A percentile compares a stretch with the other conserved stretches of the same genome.
phyloP scores from a whole-genome alignment of 2,329 filamentous ascomycete genomes.

The Cladosporium oxysporum region DNA sequence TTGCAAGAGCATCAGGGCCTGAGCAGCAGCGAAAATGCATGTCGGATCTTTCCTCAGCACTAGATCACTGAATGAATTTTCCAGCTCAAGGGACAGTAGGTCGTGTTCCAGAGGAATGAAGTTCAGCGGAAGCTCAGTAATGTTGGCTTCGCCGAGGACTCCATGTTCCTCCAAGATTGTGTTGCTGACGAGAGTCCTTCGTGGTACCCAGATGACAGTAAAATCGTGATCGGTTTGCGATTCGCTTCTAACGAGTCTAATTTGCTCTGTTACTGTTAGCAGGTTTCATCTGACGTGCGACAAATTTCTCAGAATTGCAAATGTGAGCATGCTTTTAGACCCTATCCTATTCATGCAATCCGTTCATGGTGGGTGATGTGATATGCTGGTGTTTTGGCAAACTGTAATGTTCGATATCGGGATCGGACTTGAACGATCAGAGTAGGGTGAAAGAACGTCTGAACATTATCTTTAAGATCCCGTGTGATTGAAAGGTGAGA shows the following conservation, averaged over 20 bases:
- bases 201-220: slow-evolving; percentile 92
- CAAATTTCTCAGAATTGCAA: neutral
- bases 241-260: slow-evolving; percentile 84
- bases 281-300: neutral
- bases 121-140: slow-evolving; percentile 81
- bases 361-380: slow-evolving; percentile 18
- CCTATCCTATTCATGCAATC: slow-evolving; percentile 6
- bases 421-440: slow-evolving; percentile 51
- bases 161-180: slow-evolving; percentile 89
- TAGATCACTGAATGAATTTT: slow-evolving; percentile 82
- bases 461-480: slow-evolving; percentile 63
- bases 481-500: slow-evolving; percentile 25
- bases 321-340: slow-evolving; percentile 22
- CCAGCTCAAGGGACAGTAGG: slow-evolving; percentile 84
- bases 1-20: slow-evolving; percentile 92
- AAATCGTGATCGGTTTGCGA: slow-evolving; percentile 93
- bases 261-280: slow-evolving; percentile 66
- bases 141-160: slow-evolving; percentile 87
- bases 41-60: slow-evolving; percentile 90
- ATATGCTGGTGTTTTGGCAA: slow-evolving; percentile 20
- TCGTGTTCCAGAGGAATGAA: slow-evolving; percentile 93
- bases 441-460: slow-evolving; percentile 51
- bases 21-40: slow-evolving; percentile 83
- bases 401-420: slow-evolving; percentile 33
- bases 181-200: slow-evolving; percentile 87